phyloP scores from a whole-genome alignment of 2,329 filamentous ascomycete genomes.

The Amesomyces nigricolor region DNA sequence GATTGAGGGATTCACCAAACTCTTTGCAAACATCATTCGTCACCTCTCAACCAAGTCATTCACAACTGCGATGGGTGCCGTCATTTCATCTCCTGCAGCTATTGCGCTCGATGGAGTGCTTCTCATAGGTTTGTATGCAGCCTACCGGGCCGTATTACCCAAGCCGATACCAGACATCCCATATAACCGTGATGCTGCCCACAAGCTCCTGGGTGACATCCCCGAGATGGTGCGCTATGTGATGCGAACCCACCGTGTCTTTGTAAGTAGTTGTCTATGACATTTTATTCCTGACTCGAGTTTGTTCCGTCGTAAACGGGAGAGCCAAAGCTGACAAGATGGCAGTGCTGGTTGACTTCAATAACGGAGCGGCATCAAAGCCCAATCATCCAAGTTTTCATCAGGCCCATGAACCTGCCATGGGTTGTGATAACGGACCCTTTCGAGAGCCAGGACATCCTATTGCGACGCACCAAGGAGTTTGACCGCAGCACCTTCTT shows the following conservation, averaged over 20 bases:
- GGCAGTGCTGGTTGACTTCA: conserved; percentile 24
- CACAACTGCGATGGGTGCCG: conserved; percentile 1
- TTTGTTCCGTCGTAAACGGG: too few species aligned
- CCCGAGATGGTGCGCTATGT: conserved; percentile 36
- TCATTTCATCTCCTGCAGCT: conserved; percentile 1
- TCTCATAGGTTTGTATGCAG: background rate
- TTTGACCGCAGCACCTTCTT: conserved; percentile 39
- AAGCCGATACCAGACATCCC: conserved; percentile 43
- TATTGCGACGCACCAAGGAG: conserved; percentile 38
- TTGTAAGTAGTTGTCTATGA: conserved; percentile 21
- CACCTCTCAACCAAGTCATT: too few species aligned
- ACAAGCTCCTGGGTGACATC: conserved; percentile 38
- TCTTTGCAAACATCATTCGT: too few species aligned
- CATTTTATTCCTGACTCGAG: background rate
- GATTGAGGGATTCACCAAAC: too few species aligned
- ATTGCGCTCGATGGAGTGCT: background rate
- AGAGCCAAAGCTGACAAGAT: background rate
- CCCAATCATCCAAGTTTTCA: conserved; percentile 44
- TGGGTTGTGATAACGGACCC: conserved; percentile 41
- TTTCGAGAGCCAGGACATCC: conserved; percentile 40
- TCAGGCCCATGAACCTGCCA: conserved; percentile 39
- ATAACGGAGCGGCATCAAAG: conserved; percentile 31
- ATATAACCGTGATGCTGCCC: conserved; percentile 35
- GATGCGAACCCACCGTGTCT: conserved; percentile 31
- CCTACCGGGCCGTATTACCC: conserved; percentile 29